Evolutionary conservation across 768 basidiomycete genomes (phyloP), one percentile per base, ranked within the genome.

Genomic region (Trametes cinnabarina): DNA sequence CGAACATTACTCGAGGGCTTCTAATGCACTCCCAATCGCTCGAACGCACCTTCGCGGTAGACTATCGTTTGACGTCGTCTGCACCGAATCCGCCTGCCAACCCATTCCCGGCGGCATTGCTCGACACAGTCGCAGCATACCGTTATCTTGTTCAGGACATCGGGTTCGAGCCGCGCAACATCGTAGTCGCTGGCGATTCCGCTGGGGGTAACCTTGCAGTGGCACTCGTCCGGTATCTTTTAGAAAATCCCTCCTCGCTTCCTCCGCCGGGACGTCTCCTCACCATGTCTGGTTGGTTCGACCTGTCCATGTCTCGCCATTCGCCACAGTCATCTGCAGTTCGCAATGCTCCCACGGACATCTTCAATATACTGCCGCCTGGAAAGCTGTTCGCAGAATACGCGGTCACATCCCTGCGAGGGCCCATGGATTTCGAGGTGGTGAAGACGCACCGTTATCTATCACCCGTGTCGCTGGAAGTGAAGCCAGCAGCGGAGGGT

Each of bases 91-190:
- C 43, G 26, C 69, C 74, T 12, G 71, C 71, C 4, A 76, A 85
- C 59, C 80, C 88, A 8, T 93, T 93, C 75, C 91, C 91, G 0
- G 76, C 86, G 0, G 87, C 87, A 19, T 75, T 94, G 0, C 72
- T 93, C 14, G 90, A 94, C 66, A 84, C 83, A 3, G 71, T 92
- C 10, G 81, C 87, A 1, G 90, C 86, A 7, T 94, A 92, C 69
- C 72, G 79, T 44, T 86, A 92, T 68, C 84, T 92, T 20, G 76
- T 87, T 35, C 74, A 80, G 47, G 72, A 66, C 9, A 72, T 86
- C 25, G 81, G 83, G 0, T 85, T 89, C 67, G 61, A 74, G 2
- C 81, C 88, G 0, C 68, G 73, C 17, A 73, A 88, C 63, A 85
- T 93, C 65, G 76, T 89, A 53, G 48, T 92, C 20, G 76, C 76